phyloP scores from a whole-genome alignment of 805 yeast species.

The Wilhelminamyces savonicus region DNA sequence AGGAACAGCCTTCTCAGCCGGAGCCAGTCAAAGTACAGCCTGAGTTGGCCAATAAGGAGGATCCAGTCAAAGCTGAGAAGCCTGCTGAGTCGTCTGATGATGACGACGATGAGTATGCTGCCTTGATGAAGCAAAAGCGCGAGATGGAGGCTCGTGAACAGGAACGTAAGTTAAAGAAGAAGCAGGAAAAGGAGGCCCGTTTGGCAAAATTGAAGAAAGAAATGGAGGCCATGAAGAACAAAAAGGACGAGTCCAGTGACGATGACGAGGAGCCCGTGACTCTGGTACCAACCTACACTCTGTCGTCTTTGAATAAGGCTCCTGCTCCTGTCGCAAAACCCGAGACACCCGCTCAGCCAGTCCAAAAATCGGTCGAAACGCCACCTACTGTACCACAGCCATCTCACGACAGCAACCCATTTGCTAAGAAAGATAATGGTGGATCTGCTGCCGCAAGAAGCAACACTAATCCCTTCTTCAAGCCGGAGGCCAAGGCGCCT shows the following conservation, averaged over 20 bases:
- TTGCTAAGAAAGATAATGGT: constrained; percentile 28
- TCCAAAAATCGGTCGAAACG: neutral
- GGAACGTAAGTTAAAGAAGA: constrained; percentile 43
- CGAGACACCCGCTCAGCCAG: neutral
- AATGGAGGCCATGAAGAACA: constrained; percentile 46
- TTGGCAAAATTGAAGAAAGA: constrained; percentile 53
- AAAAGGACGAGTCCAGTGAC: constrained; percentile 19
- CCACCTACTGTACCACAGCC: constrained; percentile 4
- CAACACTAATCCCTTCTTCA: constrained; percentile 55
- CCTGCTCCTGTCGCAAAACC: constrained; percentile 4
- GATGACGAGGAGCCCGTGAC: constrained; percentile 18
- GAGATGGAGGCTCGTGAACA: constrained; percentile 38
- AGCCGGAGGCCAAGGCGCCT: constrained; percentile 26
- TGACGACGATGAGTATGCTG: constrained; percentile 44
- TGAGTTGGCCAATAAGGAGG: neutral
- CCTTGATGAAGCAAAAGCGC: constrained; percentile 37
- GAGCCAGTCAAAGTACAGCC: constrained; percentile 3
- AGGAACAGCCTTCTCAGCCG: constrained; percentile 2
- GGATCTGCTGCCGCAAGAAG: constrained; percentile 5
- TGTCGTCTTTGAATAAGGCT: constrained; percentile 7
- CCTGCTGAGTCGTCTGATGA: constrained; percentile 16
- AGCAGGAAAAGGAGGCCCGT: constrained; percentile 54
- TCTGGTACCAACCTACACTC: constrained; percentile 12
- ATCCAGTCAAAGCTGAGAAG: too few species aligned
- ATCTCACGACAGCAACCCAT: constrained; percentile 43